Evolutionary conservation across 2,329 filamentous ascomycete genomes (phyloP).

Genomic region (Biscogniauxia marginata): DNA sequence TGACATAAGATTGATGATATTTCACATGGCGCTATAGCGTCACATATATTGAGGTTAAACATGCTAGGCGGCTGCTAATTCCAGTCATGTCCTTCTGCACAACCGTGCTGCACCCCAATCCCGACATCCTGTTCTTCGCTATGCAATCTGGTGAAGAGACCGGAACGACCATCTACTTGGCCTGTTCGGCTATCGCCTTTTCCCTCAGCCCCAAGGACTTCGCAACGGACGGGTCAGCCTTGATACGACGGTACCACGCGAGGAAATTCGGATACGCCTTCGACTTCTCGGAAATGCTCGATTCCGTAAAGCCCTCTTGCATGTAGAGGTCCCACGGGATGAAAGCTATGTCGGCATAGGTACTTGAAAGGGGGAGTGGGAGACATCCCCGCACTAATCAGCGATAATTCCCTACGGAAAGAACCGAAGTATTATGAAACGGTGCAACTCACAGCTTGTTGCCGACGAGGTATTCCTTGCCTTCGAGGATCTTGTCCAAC

Average conservation of each 20-base stretch:
- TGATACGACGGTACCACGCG: not conserved
- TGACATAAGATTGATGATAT: too few species aligned
- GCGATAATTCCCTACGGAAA: not conserved
- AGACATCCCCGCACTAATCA: not conserved
- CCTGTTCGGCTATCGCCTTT: not conserved
- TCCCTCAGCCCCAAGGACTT: not conserved
- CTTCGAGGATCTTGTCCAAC: constrained; percentile 37
- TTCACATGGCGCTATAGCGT: too few species aligned
- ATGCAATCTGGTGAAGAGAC: too few species aligned
- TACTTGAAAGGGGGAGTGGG: not conserved
- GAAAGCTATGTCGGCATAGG: not conserved
- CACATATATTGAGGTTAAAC: too few species aligned
- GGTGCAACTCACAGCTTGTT: not conserved
- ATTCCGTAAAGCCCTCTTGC: not conserved
- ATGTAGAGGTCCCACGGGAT: not conserved
- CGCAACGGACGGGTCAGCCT: not conserved
- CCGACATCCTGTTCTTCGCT: too few species aligned
- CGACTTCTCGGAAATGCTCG: not conserved
- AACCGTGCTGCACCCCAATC: too few species aligned
- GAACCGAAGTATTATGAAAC: not conserved
- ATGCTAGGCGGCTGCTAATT: too few species aligned
- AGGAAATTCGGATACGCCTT: not conserved
- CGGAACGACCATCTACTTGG: too few species aligned
- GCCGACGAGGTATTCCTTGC: not conserved
- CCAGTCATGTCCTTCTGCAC: too few species aligned